Evolutionary conservation across 1,139 yeast species (phyloP).

Genomic region (Diutina mesorugosa): DNA sequence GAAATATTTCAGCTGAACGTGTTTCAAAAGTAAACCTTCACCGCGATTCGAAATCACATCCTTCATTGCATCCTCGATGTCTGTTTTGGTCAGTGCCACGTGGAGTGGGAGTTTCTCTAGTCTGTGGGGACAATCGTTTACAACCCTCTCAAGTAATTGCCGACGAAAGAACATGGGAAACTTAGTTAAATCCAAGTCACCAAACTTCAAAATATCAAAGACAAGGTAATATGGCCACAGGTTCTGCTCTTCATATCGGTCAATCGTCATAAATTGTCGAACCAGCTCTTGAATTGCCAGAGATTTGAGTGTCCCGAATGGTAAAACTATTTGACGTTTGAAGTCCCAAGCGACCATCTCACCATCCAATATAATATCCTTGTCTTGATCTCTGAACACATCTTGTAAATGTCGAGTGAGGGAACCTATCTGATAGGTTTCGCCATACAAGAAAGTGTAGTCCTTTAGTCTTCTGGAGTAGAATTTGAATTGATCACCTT

Average conservation of each 20-base stretch:
- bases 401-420: conserved; percentile 41
- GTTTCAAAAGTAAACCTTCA: conserved; percentile 78
- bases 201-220: conserved; percentile 61
- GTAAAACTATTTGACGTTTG: conserved; percentile 42
- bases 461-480: conserved; percentile 63
- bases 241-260: conserved; percentile 8
- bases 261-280: conserved; percentile 17
- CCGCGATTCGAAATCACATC: conserved; percentile 50
- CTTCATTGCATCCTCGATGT: conserved; percentile 43
- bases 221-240: conserved; percentile 50
- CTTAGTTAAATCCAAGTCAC: conserved; percentile 47
- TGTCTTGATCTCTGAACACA: conserved; percentile 28
- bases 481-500: conserved; percentile 31
- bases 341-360: conserved; percentile 89
- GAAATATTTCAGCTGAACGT: conserved; percentile 43
- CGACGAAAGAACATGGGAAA: conserved; percentile 47
- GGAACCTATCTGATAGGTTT: conserved; percentile 42
- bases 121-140: conserved; percentile 35
- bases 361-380: conserved; percentile 65
- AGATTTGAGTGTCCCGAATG: conserved; percentile 69
- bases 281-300: conserved; percentile 49
- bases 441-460: conserved; percentile 65
- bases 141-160: conserved; percentile 30
- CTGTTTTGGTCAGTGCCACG: conserved; percentile 31
- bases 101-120: conserved; percentile 43